A percentile compares a stretch with the other conserved stretches of the same genome.
Conservation (phyloP, 495 filamentous ascomycete species). For the Hypoxylon lenormandii region DNA sequence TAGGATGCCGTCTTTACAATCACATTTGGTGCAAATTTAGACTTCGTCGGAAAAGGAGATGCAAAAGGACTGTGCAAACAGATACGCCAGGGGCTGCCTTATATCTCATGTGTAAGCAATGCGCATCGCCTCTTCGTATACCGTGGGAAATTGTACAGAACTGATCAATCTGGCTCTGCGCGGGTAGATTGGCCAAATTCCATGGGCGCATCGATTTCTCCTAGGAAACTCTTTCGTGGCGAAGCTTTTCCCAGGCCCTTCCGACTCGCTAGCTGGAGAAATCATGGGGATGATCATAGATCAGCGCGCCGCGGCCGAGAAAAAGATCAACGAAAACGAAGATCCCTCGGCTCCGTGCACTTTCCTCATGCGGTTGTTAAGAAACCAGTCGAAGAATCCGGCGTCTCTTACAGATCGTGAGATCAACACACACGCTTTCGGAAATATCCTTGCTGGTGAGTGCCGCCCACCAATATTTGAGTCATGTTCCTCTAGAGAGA, state of each 20-base stretch:
- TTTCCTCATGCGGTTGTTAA: not conserved
- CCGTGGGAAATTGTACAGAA: not conserved
- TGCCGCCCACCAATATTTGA: too few species aligned
- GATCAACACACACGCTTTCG: constrained; percentile 32
- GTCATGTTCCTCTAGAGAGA: too few species aligned
- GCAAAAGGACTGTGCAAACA: not conserved
- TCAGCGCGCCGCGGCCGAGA: not conserved
- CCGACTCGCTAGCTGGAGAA: not conserved
- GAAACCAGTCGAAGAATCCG: not conserved
- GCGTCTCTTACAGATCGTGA: not conserved
- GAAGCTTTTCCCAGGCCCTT: not conserved
- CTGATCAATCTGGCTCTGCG: too few species aligned
- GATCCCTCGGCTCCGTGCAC: not conserved
- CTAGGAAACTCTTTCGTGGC: not conserved
- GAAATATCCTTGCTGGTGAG: constrained; percentile 43
- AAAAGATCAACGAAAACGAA: not conserved
- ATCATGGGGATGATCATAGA: not conserved
- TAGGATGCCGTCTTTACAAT: not conserved
- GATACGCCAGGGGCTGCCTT: not conserved
- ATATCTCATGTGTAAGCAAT: not conserved
- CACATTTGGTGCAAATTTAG: not conserved
- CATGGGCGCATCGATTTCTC: not conserved
- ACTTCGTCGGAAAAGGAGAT: not conserved
- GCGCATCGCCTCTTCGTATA: too few species aligned
- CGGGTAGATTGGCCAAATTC: not conserved